Evolutionary conservation across 495 filamentous ascomycete species (phyloP), one percentile per base, ranked within the genome.

Genomic region (Aspergillus diversus): DNA sequence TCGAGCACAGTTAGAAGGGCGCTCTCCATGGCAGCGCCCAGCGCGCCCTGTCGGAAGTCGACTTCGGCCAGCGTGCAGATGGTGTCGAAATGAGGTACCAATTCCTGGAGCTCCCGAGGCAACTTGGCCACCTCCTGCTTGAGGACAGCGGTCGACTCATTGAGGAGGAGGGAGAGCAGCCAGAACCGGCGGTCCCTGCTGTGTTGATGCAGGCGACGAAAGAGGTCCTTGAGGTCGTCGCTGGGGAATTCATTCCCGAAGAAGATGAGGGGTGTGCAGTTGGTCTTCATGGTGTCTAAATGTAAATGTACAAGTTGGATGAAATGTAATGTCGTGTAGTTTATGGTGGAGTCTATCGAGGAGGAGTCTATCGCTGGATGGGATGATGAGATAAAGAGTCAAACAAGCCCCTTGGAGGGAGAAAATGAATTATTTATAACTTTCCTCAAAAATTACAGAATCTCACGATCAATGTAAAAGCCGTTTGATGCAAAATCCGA

Each of bases 161-260:
- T 64, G 3, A 83, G 13, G 62, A 81, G 80, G 1, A 21, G 39
- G 8, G 72, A 67, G 1, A 83, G 69, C 11, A 71, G 57, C 0
- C 62, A 56, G 63, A 75, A 65, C 7, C 43, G 33, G 27, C 60
- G 71, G 37, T 75, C 71, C 49, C 80, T 83, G 67, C 73, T 77
- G 50, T 74, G 72, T n/a, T 55, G 59, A 46, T 72, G 67, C 5
- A 83, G 66, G 0, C 67, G 59, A 12, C 77, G 77, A 37, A 80
- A 71, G 0, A 80, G 63, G 8, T 67, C 57, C 33, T 65, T 43
- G 7, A 80, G 62, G 56, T 80, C 76, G 48, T 80, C 77, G n/a
- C 65, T 61, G 8, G 75, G 75, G 21, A 76, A 73, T 54, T 76
- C 73, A 51, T 80, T 80, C 67, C 69, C 69, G 61, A 82, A 82